phyloP scores from a whole-genome alignment of 2,329 filamentous ascomycete genomes.

The Cordyceps militaris region DNA sequence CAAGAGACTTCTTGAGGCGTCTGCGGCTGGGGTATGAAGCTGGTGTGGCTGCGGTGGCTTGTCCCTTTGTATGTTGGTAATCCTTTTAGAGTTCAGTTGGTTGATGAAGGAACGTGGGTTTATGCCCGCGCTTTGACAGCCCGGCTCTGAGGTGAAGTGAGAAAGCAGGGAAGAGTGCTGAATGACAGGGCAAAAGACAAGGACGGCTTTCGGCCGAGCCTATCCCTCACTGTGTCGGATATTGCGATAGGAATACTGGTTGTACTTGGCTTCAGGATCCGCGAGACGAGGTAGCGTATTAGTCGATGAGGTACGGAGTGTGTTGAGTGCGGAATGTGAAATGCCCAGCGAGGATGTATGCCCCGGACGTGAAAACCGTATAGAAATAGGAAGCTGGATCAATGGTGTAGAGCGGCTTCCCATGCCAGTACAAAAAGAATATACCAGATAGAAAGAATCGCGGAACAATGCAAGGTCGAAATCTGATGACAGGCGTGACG shows the following conservation, averaged over 20 bases:
- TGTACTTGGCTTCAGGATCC: neutral
- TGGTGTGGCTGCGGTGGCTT: neutral
- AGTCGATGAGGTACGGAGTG: neutral
- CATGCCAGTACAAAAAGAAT: neutral
- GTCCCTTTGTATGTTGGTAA: neutral
- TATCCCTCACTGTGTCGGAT: neutral
- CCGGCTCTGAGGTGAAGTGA: neutral
- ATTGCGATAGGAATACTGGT: neutral
- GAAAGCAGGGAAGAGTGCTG: neutral
- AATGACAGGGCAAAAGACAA: neutral
- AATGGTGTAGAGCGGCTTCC: neutral
- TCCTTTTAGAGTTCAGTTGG: neutral
- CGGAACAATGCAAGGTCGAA: neutral
- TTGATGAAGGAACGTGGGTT: neutral
- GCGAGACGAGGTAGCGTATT: neutral
- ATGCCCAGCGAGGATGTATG: neutral
- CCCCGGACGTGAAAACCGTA: no score
- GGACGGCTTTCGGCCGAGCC: neutral
- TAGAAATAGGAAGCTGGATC: neutral
- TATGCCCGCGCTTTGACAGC: constrained; percentile 1
- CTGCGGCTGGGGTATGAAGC: neutral
- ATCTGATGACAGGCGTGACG: neutral
- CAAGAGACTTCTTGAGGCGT: neutral
- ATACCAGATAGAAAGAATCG: neutral
- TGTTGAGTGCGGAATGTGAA: neutral